Evolutionary conservation across 345 rosid genomes (phyloP).

Genomic region (Gossypium mustelinum): DNA sequence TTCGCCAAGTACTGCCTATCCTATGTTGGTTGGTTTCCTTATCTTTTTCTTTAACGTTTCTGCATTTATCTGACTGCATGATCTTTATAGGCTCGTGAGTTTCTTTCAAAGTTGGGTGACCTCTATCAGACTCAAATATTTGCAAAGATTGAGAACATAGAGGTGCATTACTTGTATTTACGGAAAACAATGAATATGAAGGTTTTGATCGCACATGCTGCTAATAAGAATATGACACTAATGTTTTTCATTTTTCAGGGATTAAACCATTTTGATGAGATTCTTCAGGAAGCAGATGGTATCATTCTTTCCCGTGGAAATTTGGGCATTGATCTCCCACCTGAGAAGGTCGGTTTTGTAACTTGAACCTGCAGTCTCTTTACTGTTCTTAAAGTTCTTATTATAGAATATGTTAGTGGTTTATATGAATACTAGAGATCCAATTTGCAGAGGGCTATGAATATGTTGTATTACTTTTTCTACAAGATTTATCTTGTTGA

Average conservation of each 20-base stretch:
- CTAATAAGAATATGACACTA: constrained; percentile 2
- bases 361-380: neutral
- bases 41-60: neutral
- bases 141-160: constrained; percentile 93
- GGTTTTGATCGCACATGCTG: neutral
- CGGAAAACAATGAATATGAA: neutral
- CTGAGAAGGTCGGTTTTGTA: constrained; percentile 71
- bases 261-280: constrained; percentile 91
- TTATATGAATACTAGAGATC: neutral
- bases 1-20: constrained; percentile 57
- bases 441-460: neutral
- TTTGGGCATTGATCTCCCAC: constrained; percentile 96
- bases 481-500: neutral
- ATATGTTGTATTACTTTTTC: neutral
- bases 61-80: neutral
- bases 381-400: neutral
- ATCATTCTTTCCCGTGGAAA: constrained; percentile 98
- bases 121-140: constrained; percentile 86
- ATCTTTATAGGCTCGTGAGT: constrained; percentile 73
- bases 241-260: constrained; percentile 45
- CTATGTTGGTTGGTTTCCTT: neutral
- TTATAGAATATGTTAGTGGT: neutral
- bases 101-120: constrained; percentile 76
- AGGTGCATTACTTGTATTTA: constrained; percentile 36
- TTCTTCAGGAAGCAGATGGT: constrained; percentile 98